Percentiles rank a stretch among this genome's conserved stretches.
phyloP scores from a whole-genome alignment of 2,329 filamentous ascomycete species.

The Lachnellula occidentalis region DNA sequence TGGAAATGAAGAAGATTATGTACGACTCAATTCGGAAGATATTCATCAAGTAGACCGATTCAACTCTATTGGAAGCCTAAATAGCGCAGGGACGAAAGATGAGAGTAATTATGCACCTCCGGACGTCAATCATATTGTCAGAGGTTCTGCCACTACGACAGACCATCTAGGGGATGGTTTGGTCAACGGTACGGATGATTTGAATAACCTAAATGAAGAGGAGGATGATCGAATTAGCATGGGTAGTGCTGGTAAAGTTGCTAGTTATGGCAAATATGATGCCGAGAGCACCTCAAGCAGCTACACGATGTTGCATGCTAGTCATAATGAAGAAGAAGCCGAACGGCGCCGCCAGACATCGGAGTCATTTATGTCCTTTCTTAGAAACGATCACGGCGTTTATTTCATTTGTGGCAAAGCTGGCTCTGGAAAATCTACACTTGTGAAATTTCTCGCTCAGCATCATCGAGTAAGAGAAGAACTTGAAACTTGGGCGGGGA shows the following conservation, averaged over 20 bases:
- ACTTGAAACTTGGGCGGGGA: not conserved
- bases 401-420: conserved; percentile 1
- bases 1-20: not conserved
- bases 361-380: not conserved
- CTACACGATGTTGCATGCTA: not conserved
- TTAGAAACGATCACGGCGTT: not conserved
- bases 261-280: not conserved
- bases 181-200: not conserved
- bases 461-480: not conserved
- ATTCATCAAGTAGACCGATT: too few species aligned
- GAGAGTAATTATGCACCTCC: too few species aligned
- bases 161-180: not conserved
- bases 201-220: not conserved
- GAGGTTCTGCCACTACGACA: too few species aligned
- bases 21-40: too few species aligned
- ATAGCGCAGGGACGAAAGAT: too few species aligned
- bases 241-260: not conserved
- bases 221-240: not conserved
- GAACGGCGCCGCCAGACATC: not conserved
- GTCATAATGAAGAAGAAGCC: not conserved
- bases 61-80: too few species aligned
- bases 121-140: too few species aligned
- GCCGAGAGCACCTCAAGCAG: not conserved
- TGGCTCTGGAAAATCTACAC: not conserved
- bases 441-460: not conserved